Evolutionary conservation across 768 basidiomycete species (phyloP).

Genomic region (Exidia glandulosa): DNA sequence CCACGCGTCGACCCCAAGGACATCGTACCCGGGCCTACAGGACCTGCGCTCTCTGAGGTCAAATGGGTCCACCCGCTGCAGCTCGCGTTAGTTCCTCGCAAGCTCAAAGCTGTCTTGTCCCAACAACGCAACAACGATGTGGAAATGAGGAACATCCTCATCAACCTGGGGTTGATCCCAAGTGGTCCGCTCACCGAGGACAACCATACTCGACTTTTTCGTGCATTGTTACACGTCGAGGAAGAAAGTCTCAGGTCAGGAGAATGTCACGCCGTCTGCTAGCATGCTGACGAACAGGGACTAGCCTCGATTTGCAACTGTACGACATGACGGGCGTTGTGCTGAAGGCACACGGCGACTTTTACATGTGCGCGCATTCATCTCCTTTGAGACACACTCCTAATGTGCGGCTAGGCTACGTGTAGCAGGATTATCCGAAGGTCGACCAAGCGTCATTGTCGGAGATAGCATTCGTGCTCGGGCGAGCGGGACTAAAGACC

Average conservation of each 20-base stretch:
- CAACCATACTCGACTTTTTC: constrained; percentile 35
- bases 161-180: constrained; percentile 23
- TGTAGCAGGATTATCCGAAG: constrained; percentile 47
- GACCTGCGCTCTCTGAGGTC: constrained; percentile 30
- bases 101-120: constrained; percentile 19
- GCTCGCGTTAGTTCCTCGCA: constrained; percentile 25
- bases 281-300: neutral
- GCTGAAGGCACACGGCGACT: neutral
- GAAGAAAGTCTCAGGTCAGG: constrained; percentile 15
- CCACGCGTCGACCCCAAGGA: constrained; percentile 8
- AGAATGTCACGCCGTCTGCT: neutral
- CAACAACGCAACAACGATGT: constrained; percentile 11
- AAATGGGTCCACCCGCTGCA: constrained; percentile 33
- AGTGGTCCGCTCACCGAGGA: constrained; percentile 17
- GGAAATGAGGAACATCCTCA: constrained; percentile 14
- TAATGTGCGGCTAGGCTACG: constrained; percentile 24
- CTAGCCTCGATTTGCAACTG: constrained; percentile 19
- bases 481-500: constrained; percentile 2
- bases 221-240: constrained; percentile 38
- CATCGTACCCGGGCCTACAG: constrained; percentile 28
- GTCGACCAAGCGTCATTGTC: constrained; percentile 45
- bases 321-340: constrained; percentile 21
- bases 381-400: neutral
- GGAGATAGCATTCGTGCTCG: constrained; percentile 34
- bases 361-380: constrained; percentile 18